Percentiles rank a stretch among this genome's conserved stretches.
phyloP scores from a whole-genome alignment of 2,329 filamentous ascomycete species.

The Talaromyces verruculosus region DNA sequence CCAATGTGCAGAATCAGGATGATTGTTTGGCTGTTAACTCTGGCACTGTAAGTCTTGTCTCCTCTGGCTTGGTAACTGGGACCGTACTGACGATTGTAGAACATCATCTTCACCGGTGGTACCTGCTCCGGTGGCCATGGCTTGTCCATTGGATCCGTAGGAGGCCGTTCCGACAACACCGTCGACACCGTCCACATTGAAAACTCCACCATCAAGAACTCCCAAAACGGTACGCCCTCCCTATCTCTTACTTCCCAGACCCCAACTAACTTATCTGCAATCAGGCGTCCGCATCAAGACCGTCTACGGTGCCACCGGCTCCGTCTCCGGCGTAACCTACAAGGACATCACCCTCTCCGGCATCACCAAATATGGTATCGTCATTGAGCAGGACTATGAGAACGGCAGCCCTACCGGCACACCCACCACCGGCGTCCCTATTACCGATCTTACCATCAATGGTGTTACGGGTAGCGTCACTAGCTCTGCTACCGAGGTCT shows the following conservation, averaged over 20 bases:
- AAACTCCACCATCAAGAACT: conserved; percentile 52
- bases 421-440: conserved; percentile 39
- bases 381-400: conserved; percentile 61
- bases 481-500: conserved; percentile 53
- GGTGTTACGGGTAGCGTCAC: conserved; percentile 47
- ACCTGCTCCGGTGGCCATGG: conserved; percentile 44
- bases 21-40: conserved; percentile 62
- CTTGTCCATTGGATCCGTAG: conserved; percentile 40
- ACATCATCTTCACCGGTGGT: conserved; percentile 50
- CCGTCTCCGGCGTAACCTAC: conserved; percentile 56
- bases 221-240: conserved; percentile 30
- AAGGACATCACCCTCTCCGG: conserved; percentile 51
- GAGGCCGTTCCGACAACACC: conserved; percentile 52
- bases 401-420: conserved; percentile 46
- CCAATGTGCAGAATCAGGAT: conserved; percentile 61
- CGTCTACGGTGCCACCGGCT: conserved; percentile 53
- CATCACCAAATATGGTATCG: conserved; percentile 56
- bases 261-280: not conserved
- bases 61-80: not conserved
- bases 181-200: conserved; percentile 55
- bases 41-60: conserved; percentile 32
- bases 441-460: conserved; percentile 37
- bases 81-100: conserved; percentile 24
- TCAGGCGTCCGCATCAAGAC: conserved; percentile 60
- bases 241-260: not conserved